Base-by-base conservation (phyloP, 306 rosid genomes). In the Medicago arabica region DNA sequence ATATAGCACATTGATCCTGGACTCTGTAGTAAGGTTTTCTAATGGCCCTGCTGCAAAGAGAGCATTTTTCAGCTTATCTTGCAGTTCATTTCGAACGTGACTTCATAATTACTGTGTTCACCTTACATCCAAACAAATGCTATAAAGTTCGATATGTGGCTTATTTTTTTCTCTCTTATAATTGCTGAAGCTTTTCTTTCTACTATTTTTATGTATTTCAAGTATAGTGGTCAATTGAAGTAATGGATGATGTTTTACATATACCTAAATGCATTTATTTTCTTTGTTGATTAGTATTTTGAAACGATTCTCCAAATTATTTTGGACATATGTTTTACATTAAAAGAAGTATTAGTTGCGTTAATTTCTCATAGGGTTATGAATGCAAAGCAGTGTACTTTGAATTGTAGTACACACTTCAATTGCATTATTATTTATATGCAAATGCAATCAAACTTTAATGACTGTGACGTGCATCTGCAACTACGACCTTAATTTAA, bases 71-170 rank as follows among this genome's bases (percentile, higher is more conserved):
- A 66, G 79, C 77, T 28, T 78, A 83, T 77, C 78, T 84, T 67
- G 59, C 57, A 49, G 78, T 41, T 40, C 67, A 34, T 76, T 44
- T 47, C 72, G 74, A 76, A 75, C 53, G 38, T 46, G 40, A 67
- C 71, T 59, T 69, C 51, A 47, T 46, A 77, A 68, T 70, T 67
- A 81, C 55, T 63, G 67, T 58, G 76, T 66, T 84, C 78, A 74
- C 54, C 4, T 68, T 81, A 78, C 49, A 72, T 69, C 83, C 67
- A 74, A 74, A 75, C 36, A 19, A 64, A 58, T 47, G 75, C 67
- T 85, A 83, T 84, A 78, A 47, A 80, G 80, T 82, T 85, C 74
- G 55, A 71, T 81, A 70, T 76, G 72, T 68, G 67, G 72, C 78
- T 72, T 43, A 25, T 69, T 65, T 65, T 43, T 55, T 75, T 63